Conservation (phyloP, 257 asterid genomes). For the Penstemon davidsonii region DNA sequence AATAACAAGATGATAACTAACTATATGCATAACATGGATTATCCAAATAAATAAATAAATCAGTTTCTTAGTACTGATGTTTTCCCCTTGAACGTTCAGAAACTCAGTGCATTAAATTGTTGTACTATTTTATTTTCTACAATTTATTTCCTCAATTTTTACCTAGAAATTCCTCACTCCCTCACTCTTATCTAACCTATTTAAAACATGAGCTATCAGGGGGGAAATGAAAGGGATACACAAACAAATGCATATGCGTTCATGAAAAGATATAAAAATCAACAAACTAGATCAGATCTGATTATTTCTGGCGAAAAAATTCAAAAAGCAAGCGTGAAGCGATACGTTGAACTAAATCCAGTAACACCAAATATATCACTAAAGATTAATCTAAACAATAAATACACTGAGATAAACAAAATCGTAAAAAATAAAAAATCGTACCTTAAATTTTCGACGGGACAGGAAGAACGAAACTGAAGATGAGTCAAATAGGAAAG, state of each 20-base stretch:
- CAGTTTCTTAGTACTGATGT: no score
- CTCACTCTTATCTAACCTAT: no score
- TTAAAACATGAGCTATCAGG: no score
- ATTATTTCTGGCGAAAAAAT: neutral
- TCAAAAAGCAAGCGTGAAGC: no score
- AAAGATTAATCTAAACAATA: neutral
- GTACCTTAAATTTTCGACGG: constrained; percentile 26
- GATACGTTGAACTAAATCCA: neutral
- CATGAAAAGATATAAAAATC: neutral
- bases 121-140: no score
- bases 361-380: neutral
- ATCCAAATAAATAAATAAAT: no score
- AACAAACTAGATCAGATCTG: constrained; percentile 32
- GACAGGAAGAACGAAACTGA: constrained; percentile 5
- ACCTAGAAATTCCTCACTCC: no score
- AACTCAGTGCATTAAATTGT: no score
- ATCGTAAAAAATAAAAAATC: neutral
- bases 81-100: no score
- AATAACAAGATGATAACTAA: no score
- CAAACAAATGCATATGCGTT: neutral
- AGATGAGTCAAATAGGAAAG: constrained; percentile 3
- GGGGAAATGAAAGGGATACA: neutral
- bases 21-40: no score
- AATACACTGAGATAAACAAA: neutral
- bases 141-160: no score